Evolutionary conservation across 306 rosid species (phyloP).

Genomic region (Corylus heterophylla): DNA sequence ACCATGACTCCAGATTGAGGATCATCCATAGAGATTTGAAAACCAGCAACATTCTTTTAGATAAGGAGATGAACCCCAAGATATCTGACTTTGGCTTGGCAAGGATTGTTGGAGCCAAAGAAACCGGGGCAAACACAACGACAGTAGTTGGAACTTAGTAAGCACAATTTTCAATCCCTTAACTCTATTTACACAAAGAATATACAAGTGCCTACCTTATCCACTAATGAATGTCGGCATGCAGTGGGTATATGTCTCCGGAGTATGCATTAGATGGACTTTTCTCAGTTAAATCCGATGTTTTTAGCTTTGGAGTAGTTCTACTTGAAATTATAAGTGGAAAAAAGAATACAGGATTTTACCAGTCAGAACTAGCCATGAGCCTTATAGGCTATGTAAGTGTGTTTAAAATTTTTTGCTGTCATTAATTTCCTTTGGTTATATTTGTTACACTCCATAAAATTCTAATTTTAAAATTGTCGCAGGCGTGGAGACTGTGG

Average conservation of each 20-base stretch:
- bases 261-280: slow-evolving; percentile 49
- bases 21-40: slow-evolving; percentile 38
- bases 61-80: slow-evolving; percentile 39
- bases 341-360: slow-evolving; percentile 46
- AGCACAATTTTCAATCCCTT: not conserved
- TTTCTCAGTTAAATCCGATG: slow-evolving; percentile 55
- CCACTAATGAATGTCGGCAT: not conserved
- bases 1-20: slow-evolving; percentile 34
- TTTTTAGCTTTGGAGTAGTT: slow-evolving; percentile 59
- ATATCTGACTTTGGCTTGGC: slow-evolving; percentile 42
- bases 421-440: not conserved
- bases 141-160: slow-evolving; percentile 38
- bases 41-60: slow-evolving; percentile 38
- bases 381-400: slow-evolving; percentile 60
- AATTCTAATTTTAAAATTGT: not conserved
- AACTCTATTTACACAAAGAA: not conserved
- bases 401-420: not conserved
- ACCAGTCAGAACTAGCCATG: slow-evolving; percentile 28
- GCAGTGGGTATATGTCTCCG: slow-evolving; percentile 56
- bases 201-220: not conserved
- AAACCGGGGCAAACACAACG: slow-evolving; percentile 25
- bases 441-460: too few relatives aligned
- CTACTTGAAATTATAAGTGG: slow-evolving; percentile 56
- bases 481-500: slow-evolving; percentile 59
- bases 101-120: slow-evolving; percentile 32